Conservation (phyloP, 257 asterid genomes). For the Solanum chiquidenum region DNA sequence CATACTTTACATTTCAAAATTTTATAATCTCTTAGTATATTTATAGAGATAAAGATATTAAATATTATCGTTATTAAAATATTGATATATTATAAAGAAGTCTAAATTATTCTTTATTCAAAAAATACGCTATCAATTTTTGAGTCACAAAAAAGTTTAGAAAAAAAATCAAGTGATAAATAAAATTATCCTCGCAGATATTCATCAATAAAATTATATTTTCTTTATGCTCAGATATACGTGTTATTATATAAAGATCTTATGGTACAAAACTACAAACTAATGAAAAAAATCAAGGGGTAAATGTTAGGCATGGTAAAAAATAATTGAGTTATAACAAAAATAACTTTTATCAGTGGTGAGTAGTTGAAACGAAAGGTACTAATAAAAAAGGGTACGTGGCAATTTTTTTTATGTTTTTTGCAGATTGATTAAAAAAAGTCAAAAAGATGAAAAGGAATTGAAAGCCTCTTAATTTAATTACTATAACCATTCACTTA, state of each 20-base stretch:
- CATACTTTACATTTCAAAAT: no score
- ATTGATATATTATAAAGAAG: no score
- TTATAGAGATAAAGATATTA: no score
- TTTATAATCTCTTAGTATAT: no score
- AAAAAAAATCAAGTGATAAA: not conserved
- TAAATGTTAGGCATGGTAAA: not conserved
- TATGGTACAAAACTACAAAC: not conserved
- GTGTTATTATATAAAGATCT: not conserved
- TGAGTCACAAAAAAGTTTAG: accelerated
- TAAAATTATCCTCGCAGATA: not conserved
- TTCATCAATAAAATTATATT: not conserved
- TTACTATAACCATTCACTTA: not conserved
- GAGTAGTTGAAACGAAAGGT: not conserved
- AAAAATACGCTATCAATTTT: not conserved
- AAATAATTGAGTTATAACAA: not conserved
- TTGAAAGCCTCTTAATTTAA: not conserved
- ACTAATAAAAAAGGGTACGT: not conserved
- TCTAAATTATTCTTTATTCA: accelerated
- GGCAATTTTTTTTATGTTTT: not conserved
- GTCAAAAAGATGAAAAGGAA: not conserved
- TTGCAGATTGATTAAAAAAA: not conserved
- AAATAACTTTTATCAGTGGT: not conserved
- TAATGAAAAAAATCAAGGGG: not conserved
- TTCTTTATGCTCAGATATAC: no score
- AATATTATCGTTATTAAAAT: no score